Percentiles rank a stretch among this genome's conserved stretches.
Evolutionary conservation across 1,284 basidiomycete species (phyloP).

Genomic region (Marasmius oreades): DNA sequence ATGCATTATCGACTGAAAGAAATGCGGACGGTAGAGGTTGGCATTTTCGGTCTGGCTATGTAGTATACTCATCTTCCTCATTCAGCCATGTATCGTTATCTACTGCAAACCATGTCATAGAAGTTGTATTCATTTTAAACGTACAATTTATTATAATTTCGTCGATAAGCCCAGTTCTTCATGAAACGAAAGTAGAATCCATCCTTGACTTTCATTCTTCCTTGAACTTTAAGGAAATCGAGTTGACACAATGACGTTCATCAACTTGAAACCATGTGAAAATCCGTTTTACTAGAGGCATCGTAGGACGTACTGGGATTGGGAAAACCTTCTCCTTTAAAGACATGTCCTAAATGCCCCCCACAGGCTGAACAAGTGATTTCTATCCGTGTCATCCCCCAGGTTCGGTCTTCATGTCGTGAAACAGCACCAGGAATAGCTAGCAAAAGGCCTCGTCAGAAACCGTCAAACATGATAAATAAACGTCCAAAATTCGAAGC

Average conservation of each 20-base stretch:
- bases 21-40: not conserved
- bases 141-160: too few relatives aligned
- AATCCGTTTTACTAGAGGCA: conserved; percentile 19
- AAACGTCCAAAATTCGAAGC: too few relatives aligned
- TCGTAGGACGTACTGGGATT: conserved; percentile 59
- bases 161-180: too few relatives aligned
- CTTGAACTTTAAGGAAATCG: conserved; percentile 78
- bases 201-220: conserved; percentile 39
- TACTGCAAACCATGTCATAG: too few relatives aligned
- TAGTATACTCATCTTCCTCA: too few relatives aligned
- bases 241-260: conserved; percentile 91
- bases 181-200: too few relatives aligned
- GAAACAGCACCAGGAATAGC: conserved; percentile 90
- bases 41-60: too few relatives aligned
- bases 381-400: conserved; percentile 64
- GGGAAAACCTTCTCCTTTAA: conserved; percentile 82
- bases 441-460: too few relatives aligned
- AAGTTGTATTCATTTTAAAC: too few relatives aligned
- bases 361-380: conserved; percentile 84
- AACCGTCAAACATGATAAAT: too few relatives aligned
- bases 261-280: conserved; percentile 48
- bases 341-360: conserved; percentile 92
- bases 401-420: conserved; percentile 57
- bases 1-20: conserved; percentile 2
- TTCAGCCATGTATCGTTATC: too few relatives aligned